Base-by-base conservation (phyloP, 2,329 filamentous ascomycete species). In the Colletotrichum spaethianum region DNA sequence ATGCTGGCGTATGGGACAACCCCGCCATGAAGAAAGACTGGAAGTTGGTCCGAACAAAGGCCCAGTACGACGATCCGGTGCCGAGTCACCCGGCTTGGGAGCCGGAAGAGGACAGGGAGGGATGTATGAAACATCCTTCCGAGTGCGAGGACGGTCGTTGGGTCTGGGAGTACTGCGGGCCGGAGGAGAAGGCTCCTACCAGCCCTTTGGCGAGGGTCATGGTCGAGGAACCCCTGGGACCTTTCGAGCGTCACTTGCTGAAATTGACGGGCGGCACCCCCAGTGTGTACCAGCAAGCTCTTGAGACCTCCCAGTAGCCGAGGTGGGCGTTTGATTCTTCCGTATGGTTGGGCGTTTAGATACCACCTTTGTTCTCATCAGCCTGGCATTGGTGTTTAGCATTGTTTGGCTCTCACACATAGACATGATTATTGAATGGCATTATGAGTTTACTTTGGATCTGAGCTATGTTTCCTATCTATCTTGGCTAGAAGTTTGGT, bases 101-200 rank as follows among this genome's bases (percentile, higher is more conserved):
- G 74, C 78, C 78, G 20, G 67, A 74, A 4, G 74, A 70, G 23
- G 73, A 75, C 20, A 75, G 78, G 18, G 70, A 78, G 33, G 72
- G 74, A 44, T 44, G 68, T 40, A 53, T 73, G 38, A 26, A 67
- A 60, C 69, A 75, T 4, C 69, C 75, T 20, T 75, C 75, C 7
- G 74, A 78, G 3, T 76, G 77, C 4, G 78, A 75, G 42, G 74
- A 77, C 9, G 75, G 80, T 36, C 81, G 85, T 46, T 90, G 88
- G 88, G 79, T 87, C 1, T 90, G 88, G 88, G 84, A 87, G 76
- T 90, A 88, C 57, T 76, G 79, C 20, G 88, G 88, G 0, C 78
- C 81, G 0, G 82, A 86, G 64, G 74, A 76, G 26, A 76, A 81
- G 2, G 85, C 85, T 9, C 85, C 86, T 2, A 75, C 75, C 7